These are phyloP conservation scores for Lepidium africanum DNA, from an alignment of 345 rosid species.

Conservation along the genomic window DNA sequence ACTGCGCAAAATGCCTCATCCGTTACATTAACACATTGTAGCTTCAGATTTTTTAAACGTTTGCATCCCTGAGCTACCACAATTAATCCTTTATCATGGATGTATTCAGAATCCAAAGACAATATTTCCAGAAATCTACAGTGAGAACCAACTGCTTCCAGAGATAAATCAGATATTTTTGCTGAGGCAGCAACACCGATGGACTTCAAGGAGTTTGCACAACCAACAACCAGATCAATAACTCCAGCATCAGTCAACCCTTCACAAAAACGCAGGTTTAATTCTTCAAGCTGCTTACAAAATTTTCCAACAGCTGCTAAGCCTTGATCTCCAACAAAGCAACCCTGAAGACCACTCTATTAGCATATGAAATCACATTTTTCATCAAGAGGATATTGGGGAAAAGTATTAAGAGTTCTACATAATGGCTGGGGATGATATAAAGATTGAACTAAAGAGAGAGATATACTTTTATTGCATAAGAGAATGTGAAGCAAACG, in stretches of 20 bases:
- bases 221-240: slow-evolving; percentile 50
- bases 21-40: slow-evolving; percentile 67
- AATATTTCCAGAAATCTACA: slow-evolving; percentile 60
- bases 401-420: background rate
- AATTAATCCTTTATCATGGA: slow-evolving; percentile 61
- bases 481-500: background rate
- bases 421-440: background rate
- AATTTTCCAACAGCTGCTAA: slow-evolving; percentile 61
- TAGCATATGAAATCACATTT: slow-evolving; percentile 5
- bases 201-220: slow-evolving; percentile 65
- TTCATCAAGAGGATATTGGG: background rate
- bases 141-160: slow-evolving; percentile 66
- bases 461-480: background rate
- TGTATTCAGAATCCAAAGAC: slow-evolving; percentile 73
- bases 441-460: background rate
- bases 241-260: slow-evolving; percentile 73
- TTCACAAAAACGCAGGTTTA: slow-evolving; percentile 87
- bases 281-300: slow-evolving; percentile 63
- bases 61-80: slow-evolving; percentile 74
- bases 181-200: slow-evolving; percentile 85
- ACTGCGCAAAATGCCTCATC: slow-evolving; percentile 65
- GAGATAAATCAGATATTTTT: slow-evolving; percentile 57
- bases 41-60: slow-evolving; percentile 58
- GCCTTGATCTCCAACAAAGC: slow-evolving; percentile 84
- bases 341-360: slow-evolving; percentile 49